Evolutionary conservation across 1,284 basidiomycete genomes (phyloP).

Genomic region (Cryptococcus deneoformans): DNA sequence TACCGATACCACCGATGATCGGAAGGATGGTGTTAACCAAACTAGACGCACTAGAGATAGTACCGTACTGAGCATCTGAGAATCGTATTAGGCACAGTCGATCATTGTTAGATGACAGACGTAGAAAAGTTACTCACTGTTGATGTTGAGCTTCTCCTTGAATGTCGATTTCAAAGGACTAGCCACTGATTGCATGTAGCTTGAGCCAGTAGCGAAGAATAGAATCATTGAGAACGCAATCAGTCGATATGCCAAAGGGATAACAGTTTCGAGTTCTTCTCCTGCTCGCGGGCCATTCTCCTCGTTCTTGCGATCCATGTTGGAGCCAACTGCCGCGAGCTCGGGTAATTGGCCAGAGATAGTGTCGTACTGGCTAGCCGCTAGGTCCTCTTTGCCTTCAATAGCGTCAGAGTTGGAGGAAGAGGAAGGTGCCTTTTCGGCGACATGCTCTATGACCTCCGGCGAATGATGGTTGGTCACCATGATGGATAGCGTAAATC

Average conservation of each 20-base stretch:
- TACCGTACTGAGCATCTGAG: constrained; percentile 47
- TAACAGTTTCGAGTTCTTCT: constrained; percentile 26
- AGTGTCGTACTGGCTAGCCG: background rate
- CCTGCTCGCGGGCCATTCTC: background rate
- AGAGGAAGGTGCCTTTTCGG: background rate
- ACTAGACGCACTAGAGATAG: constrained; percentile 44
- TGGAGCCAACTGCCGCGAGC: background rate
- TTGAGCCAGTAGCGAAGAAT: constrained; percentile 36
- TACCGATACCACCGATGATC: constrained; percentile 49
- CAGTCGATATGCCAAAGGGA: constrained; percentile 18
- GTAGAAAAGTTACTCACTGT: constrained; percentile 23
- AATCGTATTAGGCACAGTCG: background rate
- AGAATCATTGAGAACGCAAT: constrained; percentile 34
- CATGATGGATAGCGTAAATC: no score
- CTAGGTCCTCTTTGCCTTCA: background rate
- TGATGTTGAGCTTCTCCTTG: constrained; percentile 39
- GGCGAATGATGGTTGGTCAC: no score
- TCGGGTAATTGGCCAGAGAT: background rate
- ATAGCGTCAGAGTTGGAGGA: background rate
- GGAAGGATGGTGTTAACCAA: constrained; percentile 51
- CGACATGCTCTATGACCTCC: no score
- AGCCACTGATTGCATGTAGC: constrained; percentile 30
- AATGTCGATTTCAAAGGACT: constrained; percentile 47
- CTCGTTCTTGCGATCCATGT: background rate
- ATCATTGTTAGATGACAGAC: background rate